Evolutionary conservation across 768 basidiomycete species (phyloP).

Genomic region (Paxillus ammoniavirescens): DNA sequence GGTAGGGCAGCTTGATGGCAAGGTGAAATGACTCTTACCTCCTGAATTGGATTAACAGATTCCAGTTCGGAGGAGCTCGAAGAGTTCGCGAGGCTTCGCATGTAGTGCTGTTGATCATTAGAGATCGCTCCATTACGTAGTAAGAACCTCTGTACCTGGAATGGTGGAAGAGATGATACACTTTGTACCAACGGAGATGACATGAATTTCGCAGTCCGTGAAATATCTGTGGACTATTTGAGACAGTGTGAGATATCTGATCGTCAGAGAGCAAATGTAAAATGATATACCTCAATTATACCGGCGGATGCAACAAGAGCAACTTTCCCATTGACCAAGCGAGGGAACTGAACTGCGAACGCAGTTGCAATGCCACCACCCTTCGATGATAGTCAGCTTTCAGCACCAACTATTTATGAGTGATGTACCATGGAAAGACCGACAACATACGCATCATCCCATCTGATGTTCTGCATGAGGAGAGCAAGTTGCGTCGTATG

Average conservation of each 20-base stretch:
- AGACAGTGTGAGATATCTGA: conserved; percentile 1
- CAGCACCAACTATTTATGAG: conserved; percentile 10
- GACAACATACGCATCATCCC: conserved; percentile 62
- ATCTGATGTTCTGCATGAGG: conserved; percentile 74
- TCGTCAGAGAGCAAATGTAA: not conserved
- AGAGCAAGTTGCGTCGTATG: conserved; percentile 80
- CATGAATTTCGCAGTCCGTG: conserved; percentile 75
- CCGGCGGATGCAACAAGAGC: conserved; percentile 70
- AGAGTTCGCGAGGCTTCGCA: conserved; percentile 47
- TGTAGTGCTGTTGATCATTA: conserved; percentile 40
- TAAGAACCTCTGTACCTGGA: conserved; percentile 44
- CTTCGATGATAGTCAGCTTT: conserved; percentile 32
- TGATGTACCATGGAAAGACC: conserved; percentile 71
- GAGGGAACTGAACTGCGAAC: conserved; percentile 69
- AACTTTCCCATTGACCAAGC: conserved; percentile 63
- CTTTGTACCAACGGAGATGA: conserved; percentile 73
- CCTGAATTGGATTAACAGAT: conserved; percentile 37
- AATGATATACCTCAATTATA: conserved; percentile 53
- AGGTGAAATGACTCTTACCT: conserved; percentile 30
- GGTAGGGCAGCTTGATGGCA: not conserved
- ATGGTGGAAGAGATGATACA: conserved; percentile 58
- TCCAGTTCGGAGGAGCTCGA: conserved; percentile 20
- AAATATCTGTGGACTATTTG: conserved; percentile 59
- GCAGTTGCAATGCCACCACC: conserved; percentile 74
- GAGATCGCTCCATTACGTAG: not conserved